Evolutionary conservation across 202 grass and related monocot species (phyloP).

Genomic region (Setaria italica): DNA sequence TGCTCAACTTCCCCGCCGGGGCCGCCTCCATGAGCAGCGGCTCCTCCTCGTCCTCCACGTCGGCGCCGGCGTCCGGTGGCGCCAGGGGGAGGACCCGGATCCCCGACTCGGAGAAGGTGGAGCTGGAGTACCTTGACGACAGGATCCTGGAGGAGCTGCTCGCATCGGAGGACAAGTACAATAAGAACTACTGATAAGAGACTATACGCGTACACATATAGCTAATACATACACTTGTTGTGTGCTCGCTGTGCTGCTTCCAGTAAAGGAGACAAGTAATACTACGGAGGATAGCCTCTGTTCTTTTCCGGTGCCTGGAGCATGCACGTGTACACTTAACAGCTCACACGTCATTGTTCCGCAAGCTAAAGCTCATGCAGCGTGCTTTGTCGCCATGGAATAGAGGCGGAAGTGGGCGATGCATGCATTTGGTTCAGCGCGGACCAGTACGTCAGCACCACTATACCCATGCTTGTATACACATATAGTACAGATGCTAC

Average conservation of each 20-base stretch:
- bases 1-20: conserved; percentile 73
- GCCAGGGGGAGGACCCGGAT: not conserved
- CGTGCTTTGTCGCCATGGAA: not conserved
- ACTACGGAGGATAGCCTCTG: not conserved
- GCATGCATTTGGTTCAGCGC: not conserved
- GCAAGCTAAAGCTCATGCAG: not conserved
- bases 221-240: not conserved
- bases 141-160: conserved; percentile 73
- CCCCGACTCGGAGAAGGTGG: conserved; percentile 46
- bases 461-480: not conserved
- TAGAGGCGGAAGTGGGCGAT: not conserved
- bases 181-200: not conserved
- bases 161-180: conserved; percentile 37
- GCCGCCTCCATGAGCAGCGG: not conserved
- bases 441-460: not conserved
- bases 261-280: not conserved
- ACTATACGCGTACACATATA: not conserved
- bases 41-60: not conserved
- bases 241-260: not conserved
- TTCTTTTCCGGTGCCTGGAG: conserved; percentile 6
- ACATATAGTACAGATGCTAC: not conserved
- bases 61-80: not conserved
- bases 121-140: conserved; percentile 77
- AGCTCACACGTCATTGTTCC: conserved; percentile 22
- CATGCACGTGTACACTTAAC: conserved; percentile 4